These are phyloP conservation scores for Plantago major DNA, from an alignment of 257 asterid species.

Conservation along the genomic window DNA sequence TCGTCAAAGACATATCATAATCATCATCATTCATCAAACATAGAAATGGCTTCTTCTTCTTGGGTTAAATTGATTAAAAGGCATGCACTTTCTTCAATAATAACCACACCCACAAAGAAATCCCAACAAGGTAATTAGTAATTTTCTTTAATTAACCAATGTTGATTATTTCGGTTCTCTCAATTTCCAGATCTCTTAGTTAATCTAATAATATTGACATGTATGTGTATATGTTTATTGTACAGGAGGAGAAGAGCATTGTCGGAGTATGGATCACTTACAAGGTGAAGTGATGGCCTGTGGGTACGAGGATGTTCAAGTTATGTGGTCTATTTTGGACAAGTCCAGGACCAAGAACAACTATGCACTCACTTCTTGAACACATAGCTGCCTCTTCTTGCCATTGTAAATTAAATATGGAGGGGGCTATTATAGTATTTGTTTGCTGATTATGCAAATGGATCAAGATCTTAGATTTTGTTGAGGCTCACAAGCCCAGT, in stretches of 20 bases:
- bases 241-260: slow-evolving; percentile 33
- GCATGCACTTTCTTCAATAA: slow-evolving; percentile 39
- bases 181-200: too few species aligned
- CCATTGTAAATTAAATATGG: slow-evolving; percentile 19
- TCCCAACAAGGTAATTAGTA: slow-evolving; percentile 24
- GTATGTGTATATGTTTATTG: background rate
- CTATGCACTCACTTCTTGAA: slow-evolving; percentile 28
- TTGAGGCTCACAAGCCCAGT: too few species aligned
- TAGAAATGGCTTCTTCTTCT: slow-evolving; percentile 7
- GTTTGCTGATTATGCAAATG: too few species aligned
- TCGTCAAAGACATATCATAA: too few species aligned
- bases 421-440: too few species aligned
- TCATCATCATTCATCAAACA: background rate
- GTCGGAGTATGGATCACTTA: slow-evolving; percentile 35
- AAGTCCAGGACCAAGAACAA: slow-evolving; percentile 44
- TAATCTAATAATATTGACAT: background rate
- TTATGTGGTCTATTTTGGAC: slow-evolving; percentile 87
- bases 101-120: slow-evolving; percentile 20
- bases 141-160: too few species aligned
- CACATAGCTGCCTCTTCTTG: background rate
- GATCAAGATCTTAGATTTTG: too few species aligned
- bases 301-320: slow-evolving; percentile 76
- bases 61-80: slow-evolving; percentile 31
- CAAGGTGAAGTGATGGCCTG: slow-evolving; percentile 86
- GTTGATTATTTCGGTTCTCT: too few species aligned